These are phyloP conservation scores for Pseudophaeomoniella oleicola DNA, from an alignment of 2,329 filamentous ascomycete species.

Conservation along the genomic window DNA sequence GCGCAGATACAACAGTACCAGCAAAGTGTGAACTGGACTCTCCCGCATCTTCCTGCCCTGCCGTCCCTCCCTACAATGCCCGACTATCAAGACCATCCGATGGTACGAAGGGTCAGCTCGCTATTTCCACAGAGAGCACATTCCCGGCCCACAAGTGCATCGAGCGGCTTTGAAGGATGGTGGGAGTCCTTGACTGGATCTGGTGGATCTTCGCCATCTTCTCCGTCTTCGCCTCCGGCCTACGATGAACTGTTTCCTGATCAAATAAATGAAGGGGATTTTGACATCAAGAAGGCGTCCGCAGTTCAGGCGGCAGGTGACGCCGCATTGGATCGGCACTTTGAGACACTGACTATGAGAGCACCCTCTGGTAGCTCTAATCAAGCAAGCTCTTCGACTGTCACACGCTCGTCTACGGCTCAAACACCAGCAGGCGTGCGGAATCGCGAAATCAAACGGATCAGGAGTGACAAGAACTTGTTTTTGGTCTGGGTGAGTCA, in stretches of 20 bases:
- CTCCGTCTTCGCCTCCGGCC: conserved; percentile 53
- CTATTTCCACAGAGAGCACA: conserved; percentile 52
- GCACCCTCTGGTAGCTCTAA: conserved; percentile 1
- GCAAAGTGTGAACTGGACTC: conserved; percentile 50
- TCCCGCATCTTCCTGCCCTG: conserved; percentile 46
- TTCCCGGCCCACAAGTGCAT: conserved; percentile 33
- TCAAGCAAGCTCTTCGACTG: conserved; percentile 9
- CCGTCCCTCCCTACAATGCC: conserved; percentile 49
- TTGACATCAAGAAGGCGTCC: conserved; percentile 27
- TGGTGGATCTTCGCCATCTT: conserved; percentile 25
- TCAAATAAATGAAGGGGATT: conserved; percentile 22
- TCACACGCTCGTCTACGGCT: conserved; percentile 9
- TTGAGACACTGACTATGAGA: conserved; percentile 16
- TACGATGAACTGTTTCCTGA: conserved; percentile 67
- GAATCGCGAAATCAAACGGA: conserved; percentile 31
- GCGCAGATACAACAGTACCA: conserved; percentile 65
- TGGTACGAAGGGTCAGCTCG: conserved; percentile 58
- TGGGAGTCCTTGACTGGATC: conserved; percentile 50
- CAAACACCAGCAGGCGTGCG: conserved; percentile 25
- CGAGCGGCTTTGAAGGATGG: conserved; percentile 36
- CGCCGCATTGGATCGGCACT: conserved; percentile 28
- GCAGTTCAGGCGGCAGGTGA: conserved; percentile 27
- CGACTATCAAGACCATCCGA: conserved; percentile 59
- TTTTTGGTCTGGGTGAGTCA: conserved; percentile 38
- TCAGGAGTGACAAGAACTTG: conserved; percentile 35